Evolutionary conservation across 129 eudicot genomes (phyloP).

Genomic region (Erigeron canadensis): DNA sequence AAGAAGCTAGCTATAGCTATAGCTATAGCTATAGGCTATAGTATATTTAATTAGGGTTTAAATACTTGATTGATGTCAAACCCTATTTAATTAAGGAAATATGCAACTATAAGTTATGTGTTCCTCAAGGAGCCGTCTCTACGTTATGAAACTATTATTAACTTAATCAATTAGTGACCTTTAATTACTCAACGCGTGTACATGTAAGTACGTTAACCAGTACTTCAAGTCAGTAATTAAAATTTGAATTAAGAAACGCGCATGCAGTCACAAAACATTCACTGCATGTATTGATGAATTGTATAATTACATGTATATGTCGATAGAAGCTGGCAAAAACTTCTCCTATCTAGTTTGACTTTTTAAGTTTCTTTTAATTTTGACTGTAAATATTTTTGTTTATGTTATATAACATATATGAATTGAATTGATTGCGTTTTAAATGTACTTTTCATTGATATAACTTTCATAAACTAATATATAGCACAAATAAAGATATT

Average conservation of each 20-base stretch:
- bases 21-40: not conserved
- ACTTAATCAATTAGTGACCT: not conserved
- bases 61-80: not conserved
- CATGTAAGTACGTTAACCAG: not conserved
- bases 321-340: no score
- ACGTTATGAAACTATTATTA: not conserved
- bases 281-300: no score
- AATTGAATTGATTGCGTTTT: no score
- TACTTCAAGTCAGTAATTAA: not conserved
- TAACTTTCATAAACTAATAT: no score
- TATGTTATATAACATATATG: no score
- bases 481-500: no score
- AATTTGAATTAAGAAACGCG: constrained; percentile 17
- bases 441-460: no score
- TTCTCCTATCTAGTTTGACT: no score
- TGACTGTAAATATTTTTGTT: no score
- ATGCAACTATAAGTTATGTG: constrained; percentile 6
- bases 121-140: constrained; percentile 14
- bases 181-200: no score
- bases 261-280: constrained; percentile 12
- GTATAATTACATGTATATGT: no score
- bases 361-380: no score
- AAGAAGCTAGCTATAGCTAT: not conserved
- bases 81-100: not conserved
- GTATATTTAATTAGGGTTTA: not conserved